phyloP scores from a whole-genome alignment of 768 basidiomycete genomes.

The Calvatia gigantea region DNA sequence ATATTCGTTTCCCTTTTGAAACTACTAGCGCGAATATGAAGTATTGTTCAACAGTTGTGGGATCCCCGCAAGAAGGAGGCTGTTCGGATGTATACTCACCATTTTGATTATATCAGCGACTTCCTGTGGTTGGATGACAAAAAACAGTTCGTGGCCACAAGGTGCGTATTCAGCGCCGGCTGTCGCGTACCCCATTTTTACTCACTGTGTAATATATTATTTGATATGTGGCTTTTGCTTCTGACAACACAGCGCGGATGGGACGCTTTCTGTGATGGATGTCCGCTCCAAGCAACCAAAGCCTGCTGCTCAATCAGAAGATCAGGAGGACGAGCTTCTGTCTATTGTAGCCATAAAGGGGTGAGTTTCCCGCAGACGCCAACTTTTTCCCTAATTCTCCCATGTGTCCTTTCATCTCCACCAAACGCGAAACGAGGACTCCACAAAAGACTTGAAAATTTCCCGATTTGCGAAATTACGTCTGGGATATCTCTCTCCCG shows the following conservation, averaged over 20 bases:
- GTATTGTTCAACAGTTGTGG: conserved; percentile 66
- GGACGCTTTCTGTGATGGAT: conserved; percentile 89
- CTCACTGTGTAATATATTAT: conserved; percentile 4
- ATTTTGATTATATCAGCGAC: conserved; percentile 93
- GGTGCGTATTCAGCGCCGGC: conserved; percentile 42
- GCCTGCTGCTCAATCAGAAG: conserved; percentile 84
- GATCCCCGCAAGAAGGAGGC: conserved; percentile 71
- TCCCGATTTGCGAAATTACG: neutral
- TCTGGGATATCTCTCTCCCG: neutral
- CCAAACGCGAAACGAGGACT: no score
- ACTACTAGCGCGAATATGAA: neutral
- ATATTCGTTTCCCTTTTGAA: neutral
- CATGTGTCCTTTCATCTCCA: neutral
- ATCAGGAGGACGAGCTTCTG: conserved; percentile 93
- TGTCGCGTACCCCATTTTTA: neutral
- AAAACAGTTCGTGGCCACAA: conserved; percentile 82
- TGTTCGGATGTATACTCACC: conserved; percentile 72
- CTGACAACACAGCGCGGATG: conserved; percentile 68
- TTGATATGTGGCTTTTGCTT: conserved; percentile 4
- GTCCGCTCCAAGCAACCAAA: conserved; percentile 77
- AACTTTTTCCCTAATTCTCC: conserved; percentile 1
- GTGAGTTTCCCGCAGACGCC: conserved; percentile 34
- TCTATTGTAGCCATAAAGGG: conserved; percentile 84
- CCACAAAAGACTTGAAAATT: neutral
- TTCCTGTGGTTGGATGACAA: conserved; percentile 85